Percentiles rank a stretch among this genome's conserved stretches.
Conservation (phyloP, 352 stramenopile species). For the Globisporangium nunn region DNA sequence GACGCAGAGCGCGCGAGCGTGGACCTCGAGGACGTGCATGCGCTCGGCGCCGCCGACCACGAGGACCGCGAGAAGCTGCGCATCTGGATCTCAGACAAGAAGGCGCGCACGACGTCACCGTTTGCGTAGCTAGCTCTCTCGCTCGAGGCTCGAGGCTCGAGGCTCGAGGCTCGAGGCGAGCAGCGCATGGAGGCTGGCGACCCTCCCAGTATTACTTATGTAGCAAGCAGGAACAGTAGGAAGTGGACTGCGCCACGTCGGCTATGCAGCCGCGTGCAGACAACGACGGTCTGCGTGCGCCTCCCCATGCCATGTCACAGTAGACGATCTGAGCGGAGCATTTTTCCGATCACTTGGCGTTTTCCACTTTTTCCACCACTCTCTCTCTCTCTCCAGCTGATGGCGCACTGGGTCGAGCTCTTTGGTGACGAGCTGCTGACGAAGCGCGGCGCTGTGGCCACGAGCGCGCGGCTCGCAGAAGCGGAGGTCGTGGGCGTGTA, state of each 20-base stretch:
- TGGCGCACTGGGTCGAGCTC: constrained; percentile 5
- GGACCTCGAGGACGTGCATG: constrained; percentile 23
- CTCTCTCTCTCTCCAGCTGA: neutral
- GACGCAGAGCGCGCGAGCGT: constrained; percentile 32
- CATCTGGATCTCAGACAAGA: constrained; percentile 87
- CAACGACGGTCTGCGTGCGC: neutral
- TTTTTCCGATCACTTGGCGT: neutral
- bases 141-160: no score
- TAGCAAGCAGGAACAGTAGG: constrained; percentile 2
- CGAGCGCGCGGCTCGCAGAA: constrained; percentile 4
- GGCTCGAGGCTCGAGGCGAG: no score
- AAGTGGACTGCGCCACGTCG: neutral
- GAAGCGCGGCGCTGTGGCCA: constrained; percentile 13
- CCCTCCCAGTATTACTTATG: neutral
- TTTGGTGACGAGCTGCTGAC: constrained; percentile 17
- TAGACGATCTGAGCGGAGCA: neutral
- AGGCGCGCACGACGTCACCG: constrained; percentile 66
- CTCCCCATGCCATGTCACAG: neutral
- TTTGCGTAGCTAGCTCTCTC: constrained; percentile 28
- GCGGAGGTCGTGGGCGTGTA: constrained; percentile 64
- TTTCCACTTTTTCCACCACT: neutral
- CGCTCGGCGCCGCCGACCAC: constrained; percentile 19
- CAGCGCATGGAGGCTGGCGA: neutral
- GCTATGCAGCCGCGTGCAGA: neutral
- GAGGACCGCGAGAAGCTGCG: constrained; percentile 72